These are phyloP conservation scores for Zelonia costaricensis DNA, from an alignment of 208 protist species.

Conservation along the genomic window DNA sequence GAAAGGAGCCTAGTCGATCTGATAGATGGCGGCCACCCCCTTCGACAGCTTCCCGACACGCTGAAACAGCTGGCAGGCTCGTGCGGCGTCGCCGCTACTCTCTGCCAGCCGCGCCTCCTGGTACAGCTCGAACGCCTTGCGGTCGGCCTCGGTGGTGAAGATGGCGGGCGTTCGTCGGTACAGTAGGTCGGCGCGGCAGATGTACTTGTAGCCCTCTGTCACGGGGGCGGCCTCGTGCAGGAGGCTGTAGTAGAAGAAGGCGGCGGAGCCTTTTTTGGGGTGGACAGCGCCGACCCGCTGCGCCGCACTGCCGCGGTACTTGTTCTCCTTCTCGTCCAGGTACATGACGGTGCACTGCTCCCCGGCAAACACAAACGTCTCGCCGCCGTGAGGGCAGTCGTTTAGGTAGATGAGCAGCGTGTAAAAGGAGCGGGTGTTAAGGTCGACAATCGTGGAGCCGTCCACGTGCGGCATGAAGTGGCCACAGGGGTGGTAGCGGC, in stretches of 20 bases:
- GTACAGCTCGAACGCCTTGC: conserved; percentile 72
- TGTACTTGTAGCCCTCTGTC: conserved; percentile 75
- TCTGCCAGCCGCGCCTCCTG: conserved; percentile 75
- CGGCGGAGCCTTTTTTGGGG: conserved; percentile 71
- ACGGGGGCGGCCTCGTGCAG: conserved; percentile 88
- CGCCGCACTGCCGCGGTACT: conserved; percentile 46
- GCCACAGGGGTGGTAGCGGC: conserved; percentile 76
- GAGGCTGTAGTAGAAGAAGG: conserved; percentile 87
- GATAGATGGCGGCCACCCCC: conserved; percentile 79
- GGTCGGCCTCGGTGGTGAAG: conserved; percentile 56
- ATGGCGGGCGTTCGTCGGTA: conserved; percentile 81
- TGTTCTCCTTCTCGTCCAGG: conserved; percentile 46
- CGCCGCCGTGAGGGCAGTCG: conserved; percentile 70
- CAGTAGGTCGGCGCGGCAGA: conserved; percentile 82
- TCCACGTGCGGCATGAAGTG: conserved; percentile 94
- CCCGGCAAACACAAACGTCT: conserved; percentile 76
- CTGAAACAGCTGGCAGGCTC: conserved; percentile 78
- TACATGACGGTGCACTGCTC: conserved; percentile 76
- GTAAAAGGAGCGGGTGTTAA: conserved; percentile 90
- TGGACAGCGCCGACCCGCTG: conserved; percentile 57
- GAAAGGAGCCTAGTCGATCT: conserved; percentile 49
- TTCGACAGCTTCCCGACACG: conserved; percentile 65
- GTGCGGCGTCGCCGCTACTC: conserved; percentile 65
- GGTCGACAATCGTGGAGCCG: conserved; percentile 83
- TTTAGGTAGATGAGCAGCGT: conserved; percentile 92